These are phyloP conservation scores for Fonsecaea multimorphosa DNA, from an alignment of 2,329 filamentous ascomycete genomes.

Conservation along the genomic window DNA sequence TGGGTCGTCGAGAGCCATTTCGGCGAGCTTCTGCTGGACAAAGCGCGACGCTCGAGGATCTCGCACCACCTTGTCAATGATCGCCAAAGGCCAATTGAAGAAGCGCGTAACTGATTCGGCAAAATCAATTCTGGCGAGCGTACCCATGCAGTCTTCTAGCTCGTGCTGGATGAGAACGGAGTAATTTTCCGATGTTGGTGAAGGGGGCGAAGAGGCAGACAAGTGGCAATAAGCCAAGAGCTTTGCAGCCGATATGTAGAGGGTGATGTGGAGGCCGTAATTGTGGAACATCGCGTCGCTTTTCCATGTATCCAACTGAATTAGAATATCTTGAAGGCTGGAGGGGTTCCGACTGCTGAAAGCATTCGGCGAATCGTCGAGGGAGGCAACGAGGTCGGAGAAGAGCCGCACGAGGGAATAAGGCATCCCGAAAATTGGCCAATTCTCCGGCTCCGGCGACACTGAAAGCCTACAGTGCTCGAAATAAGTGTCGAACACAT, in stretches of 20 bases:
- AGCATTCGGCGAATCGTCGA: background rate
- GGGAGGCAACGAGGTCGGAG: background rate
- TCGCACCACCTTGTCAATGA: conserved; percentile 2
- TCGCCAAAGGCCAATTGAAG: background rate
- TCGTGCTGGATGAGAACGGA: conserved; percentile 3
- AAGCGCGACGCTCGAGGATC: background rate
- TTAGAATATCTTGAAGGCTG: no score
- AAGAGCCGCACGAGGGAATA: conserved; percentile 1
- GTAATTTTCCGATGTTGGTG: background rate
- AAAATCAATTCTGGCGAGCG: conserved; percentile 5
- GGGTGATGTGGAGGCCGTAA: background rate
- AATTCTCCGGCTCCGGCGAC: conserved; percentile 2
- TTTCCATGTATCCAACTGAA: background rate
- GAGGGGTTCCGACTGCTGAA: background rate
- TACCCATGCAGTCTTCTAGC: background rate
- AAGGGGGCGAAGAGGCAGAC: conserved; percentile 6
- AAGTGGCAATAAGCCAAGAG: conserved; percentile 1
- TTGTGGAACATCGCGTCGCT: background rate
- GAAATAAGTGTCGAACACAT: background rate
- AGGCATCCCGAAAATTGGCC: background rate
- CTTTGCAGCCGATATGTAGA: conserved; percentile 5
- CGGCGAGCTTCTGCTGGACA: conserved; percentile 3
- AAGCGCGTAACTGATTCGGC: background rate
- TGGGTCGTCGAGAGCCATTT: conserved; percentile 1
- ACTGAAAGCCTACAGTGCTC: background rate